Evolutionary conservation across 2,329 filamentous ascomycete species (phyloP), one percentile per base, ranked within the genome.

Genomic region (Fusarium xyrophilum): DNA sequence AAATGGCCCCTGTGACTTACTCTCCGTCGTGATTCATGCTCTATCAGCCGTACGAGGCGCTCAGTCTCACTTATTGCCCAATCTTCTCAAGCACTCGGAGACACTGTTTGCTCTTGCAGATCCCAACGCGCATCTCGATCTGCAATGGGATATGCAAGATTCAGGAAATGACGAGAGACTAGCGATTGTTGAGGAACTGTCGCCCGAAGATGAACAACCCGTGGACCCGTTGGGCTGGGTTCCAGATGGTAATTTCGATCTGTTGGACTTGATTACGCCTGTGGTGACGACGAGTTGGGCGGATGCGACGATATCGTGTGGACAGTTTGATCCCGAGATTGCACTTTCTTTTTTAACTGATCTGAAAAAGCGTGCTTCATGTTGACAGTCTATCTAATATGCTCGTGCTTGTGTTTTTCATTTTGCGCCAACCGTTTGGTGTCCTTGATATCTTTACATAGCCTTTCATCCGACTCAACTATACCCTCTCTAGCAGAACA

Each of bases 401-500:
- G 28, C 17, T 33, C 6, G n/a, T 33, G 21, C 12, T 19, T 2
- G 21, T 11, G 15, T 0, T 19, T 46, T 7, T 2, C 27, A 9
- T 30, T 21, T 19, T 15, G 1, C 13, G 2, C 6, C 6, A 23
- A 23, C 8, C 2, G 0, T 33, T 6, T 50, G n/a, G 21, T 10
- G 21, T 10, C 5, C n/a, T 33, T 15, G 14, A 32, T 27, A 56
- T 6, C 19, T 14, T 14, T 48, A 33, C 8, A 27, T 53, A 19
- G 1, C 15, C 2, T 9, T 9, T 5, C 4, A 5, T 14, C 13
- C 3, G 2, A n/a, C 5, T 44, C 10, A 13, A 10, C 15, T 67
- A 73, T 23, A 67, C 32, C 68, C 56, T 87, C 67, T 87, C 80
- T 58, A 90, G 69, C 54, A 86, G 81, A 9, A 89, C 79, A 32